Conservation (phyloP, 2,329 filamentous ascomycete genomes). For the Trichoderma endophyticum region DNA sequence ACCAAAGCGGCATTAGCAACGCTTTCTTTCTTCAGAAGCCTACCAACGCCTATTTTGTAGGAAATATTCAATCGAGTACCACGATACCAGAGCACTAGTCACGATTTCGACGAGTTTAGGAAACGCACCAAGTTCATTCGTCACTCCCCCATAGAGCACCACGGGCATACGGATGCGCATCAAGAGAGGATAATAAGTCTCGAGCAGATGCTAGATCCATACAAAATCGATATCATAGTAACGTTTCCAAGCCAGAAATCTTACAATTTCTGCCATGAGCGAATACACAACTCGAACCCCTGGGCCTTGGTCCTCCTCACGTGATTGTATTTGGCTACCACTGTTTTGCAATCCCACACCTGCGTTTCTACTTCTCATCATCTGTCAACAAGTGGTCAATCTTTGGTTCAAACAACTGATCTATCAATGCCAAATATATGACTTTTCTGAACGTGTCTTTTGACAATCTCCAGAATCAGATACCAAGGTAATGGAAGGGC, state of each 20-base stretch:
- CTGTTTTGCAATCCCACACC: neutral
- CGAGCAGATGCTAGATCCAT: neutral
- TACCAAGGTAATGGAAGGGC: neutral
- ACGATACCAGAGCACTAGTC: neutral
- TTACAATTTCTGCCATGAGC: neutral
- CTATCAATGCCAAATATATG: neutral
- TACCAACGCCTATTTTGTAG: neutral
- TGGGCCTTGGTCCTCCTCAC: neutral
- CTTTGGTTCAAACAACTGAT: neutral
- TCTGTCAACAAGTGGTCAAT: neutral
- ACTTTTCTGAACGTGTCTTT: neutral
- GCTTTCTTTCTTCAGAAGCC: neutral
- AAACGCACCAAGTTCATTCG: neutral
- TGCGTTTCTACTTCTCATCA: neutral
- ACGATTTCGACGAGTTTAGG: neutral
- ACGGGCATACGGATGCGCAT: neutral
- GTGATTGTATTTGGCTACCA: neutral
- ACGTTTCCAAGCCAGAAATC: neutral
- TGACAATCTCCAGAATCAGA: neutral
- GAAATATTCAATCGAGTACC: neutral
- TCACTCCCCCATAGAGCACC: neutral
- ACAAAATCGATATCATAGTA: neutral
- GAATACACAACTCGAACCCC: neutral
- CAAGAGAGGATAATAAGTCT: neutral
- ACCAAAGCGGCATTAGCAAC: neutral